Evolutionary conservation across 2,329 filamentous ascomycete genomes (phyloP), one percentile per base, ranked within the genome.

Genomic region (Orbilia brochopaga): DNA sequence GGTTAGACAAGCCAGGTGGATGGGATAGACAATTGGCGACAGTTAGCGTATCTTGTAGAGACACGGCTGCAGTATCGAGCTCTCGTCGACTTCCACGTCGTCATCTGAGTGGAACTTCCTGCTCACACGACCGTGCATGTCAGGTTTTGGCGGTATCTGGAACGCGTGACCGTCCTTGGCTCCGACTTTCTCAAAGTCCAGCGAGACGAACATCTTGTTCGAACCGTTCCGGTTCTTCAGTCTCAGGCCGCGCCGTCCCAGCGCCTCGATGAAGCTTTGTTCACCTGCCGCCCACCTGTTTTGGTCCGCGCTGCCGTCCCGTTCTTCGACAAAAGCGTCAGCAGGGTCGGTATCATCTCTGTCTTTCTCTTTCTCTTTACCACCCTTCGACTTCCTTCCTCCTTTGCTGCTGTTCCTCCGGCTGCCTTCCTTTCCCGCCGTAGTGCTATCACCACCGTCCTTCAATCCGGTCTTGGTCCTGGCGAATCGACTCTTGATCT

Each of bases 201-300:
- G 93, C 81, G 89, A 91, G 75, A 97, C 93, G 82, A 99, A 99
- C 94, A 99, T 99, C 81, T 90, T 95, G 81, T 99, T 99, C 63
- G 85, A 86, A 77, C 95, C 82, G 81, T 99, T 92, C 76, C 85
- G 85, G 7, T 86, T 86, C 76, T 89, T 89, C 30, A 97, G 83
- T n/a, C 92, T 83, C 77, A 99, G 97, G 0, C 94, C 94, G 19
- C 92, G 84, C 75, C 88, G 87, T 56, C 85, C 82, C 74, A 97
- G 84, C 0, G 93, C 91, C 57, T 92, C 88, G 5, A 97, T 86
- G 78, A 99, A 99, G 0, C 89, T 88, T 53, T 65, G 74, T 5
- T 86, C 86, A 0, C 97, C 90, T 77, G 97, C 92, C 0, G 92
- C 97, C 79, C 93, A 90, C 63, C 88, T 83, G 52, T 85, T 83